Evolutionary conservation across 2,329 filamentous ascomycete species (phyloP).

Genomic region (Cercospora zeae-maydis): DNA sequence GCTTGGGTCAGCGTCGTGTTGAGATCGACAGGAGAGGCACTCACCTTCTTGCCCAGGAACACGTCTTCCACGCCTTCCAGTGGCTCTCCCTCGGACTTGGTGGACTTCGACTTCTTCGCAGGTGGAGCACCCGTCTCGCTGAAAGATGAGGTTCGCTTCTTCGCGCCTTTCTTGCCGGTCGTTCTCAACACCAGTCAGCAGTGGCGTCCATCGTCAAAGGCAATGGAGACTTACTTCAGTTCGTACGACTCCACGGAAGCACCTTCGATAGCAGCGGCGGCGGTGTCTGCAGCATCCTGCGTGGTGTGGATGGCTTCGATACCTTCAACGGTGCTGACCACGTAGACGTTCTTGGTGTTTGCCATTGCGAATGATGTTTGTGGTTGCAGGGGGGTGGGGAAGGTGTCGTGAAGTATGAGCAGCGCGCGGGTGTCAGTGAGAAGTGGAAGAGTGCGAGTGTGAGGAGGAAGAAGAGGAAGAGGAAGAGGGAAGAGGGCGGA

Average conservation of each 20-base stretch:
- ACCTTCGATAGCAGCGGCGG: background rate
- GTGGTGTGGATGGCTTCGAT: background rate
- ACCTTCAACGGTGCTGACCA: background rate
- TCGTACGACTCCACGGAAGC: background rate
- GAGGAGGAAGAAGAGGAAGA: background rate
- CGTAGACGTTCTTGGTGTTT: background rate
- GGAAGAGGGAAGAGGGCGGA: background rate
- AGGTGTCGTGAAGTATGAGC: background rate
- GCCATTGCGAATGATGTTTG: background rate
- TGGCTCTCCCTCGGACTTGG: background rate
- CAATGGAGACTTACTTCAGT: background rate
- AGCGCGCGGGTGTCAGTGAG: background rate
- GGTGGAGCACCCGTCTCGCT: background rate
- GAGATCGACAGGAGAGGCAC: background rate
- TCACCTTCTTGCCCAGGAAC: conserved; percentile 5
- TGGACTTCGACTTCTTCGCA: conserved; percentile 7
- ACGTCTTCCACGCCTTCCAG: background rate
- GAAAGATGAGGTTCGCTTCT: background rate
- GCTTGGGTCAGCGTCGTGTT: background rate
- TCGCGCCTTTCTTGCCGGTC: background rate
- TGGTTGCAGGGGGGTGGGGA: background rate
- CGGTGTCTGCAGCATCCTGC: background rate
- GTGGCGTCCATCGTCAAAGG: background rate
- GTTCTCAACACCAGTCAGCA: background rate
- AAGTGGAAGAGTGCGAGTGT: background rate